Evolutionary conservation across 2,329 filamentous ascomycete species (phyloP).

Genomic region (Triangularia setosa): DNA sequence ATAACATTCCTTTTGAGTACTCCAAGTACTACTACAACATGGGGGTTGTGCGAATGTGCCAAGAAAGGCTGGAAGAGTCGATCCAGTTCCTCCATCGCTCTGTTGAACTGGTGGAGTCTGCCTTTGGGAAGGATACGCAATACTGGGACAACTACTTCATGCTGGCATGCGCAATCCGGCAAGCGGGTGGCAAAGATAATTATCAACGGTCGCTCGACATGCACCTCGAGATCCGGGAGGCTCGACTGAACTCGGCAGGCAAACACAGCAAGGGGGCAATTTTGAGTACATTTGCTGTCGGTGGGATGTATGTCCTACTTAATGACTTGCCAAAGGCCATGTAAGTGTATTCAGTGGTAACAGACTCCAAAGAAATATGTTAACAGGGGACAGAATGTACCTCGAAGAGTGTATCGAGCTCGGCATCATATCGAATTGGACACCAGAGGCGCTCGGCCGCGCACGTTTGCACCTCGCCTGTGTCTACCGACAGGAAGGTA

Average conservation of each 20-base stretch:
- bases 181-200: slow-evolving; percentile 1
- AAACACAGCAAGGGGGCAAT: slow-evolving; percentile 12
- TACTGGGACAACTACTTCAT: slow-evolving; percentile 15
- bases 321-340: not conserved
- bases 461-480: slow-evolving; percentile 2
- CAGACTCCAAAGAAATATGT: not conserved
- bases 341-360: slow-evolving; percentile 3
- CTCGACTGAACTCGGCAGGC: slow-evolving; percentile 6
- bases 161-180: slow-evolving; percentile 13
- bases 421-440: slow-evolving; percentile 9
- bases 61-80: slow-evolving; percentile 2
- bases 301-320: slow-evolving; percentile 9
- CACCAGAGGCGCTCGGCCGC: slow-evolving; percentile 7
- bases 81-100: not conserved
- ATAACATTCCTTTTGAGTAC: slow-evolving; percentile 22
- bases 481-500: not conserved
- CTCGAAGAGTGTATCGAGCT: slow-evolving; percentile 12
- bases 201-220: slow-evolving; percentile 9
- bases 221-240: slow-evolving; percentile 9
- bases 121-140: slow-evolving; percentile 1
- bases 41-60: slow-evolving; percentile 15
- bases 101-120: slow-evolving; percentile 5
- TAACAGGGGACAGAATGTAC: not conserved
- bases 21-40: slow-evolving; percentile 24
- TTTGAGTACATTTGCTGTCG: slow-evolving; percentile 15